phyloP scores from a whole-genome alignment of 1,284 basidiomycete species.

The Violaceomyces palustris region DNA sequence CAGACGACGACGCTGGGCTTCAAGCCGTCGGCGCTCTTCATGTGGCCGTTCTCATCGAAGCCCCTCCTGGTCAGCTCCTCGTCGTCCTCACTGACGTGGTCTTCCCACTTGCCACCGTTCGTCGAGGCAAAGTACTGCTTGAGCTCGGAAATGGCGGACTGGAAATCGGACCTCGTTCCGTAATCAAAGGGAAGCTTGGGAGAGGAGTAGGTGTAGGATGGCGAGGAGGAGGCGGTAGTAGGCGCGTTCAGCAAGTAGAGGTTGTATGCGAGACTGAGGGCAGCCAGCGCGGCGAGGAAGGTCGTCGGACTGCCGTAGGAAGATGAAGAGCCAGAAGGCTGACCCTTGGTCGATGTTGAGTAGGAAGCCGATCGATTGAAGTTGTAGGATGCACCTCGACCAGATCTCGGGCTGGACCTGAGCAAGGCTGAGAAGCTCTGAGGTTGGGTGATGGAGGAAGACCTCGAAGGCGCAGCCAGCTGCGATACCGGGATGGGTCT shows the following conservation, averaged over 20 bases:
- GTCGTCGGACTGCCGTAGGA: background rate
- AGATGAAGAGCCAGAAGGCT: background rate
- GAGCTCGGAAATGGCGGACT: slow-evolving; percentile 26
- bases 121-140: slow-evolving; percentile 20
- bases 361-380: background rate
- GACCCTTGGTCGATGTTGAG: background rate
- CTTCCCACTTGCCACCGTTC: slow-evolving; percentile 13
- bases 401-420: background rate
- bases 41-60: slow-evolving; percentile 25
- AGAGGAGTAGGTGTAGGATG: slow-evolving; percentile 6
- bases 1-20: slow-evolving; percentile 34
- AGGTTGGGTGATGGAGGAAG: background rate
- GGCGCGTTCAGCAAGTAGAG: background rate
- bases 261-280: background rate
- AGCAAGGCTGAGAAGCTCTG: background rate
- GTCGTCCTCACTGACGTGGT: slow-evolving; percentile 21
- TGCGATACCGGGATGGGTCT: background rate
- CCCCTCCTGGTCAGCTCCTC: slow-evolving; percentile 30
- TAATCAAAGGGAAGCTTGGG: slow-evolving; percentile 22
- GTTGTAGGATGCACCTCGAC: background rate
- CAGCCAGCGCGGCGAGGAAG: background rate
- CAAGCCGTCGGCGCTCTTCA: slow-evolving; percentile 15
- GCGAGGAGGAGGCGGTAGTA: background rate
- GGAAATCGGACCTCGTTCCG: slow-evolving; percentile 19
- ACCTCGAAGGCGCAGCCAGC: background rate